Evolutionary conservation across 169 alveolate species (phyloP).

Genomic region (Fabrea salina): DNA sequence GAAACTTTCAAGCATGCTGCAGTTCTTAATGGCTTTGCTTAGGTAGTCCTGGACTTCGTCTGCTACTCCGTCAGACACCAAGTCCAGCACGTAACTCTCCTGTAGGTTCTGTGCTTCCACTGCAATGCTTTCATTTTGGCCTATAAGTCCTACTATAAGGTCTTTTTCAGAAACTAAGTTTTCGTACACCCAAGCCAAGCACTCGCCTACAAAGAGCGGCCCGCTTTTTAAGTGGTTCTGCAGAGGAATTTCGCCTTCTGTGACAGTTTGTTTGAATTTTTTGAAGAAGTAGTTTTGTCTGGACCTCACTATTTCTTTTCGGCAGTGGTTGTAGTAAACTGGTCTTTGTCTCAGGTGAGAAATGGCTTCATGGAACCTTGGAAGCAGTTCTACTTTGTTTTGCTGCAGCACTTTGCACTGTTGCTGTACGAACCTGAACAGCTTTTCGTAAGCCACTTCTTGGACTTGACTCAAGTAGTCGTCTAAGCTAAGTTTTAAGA

Average conservation of each 20-base stretch:
- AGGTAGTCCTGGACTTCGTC: background rate
- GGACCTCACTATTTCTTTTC: background rate
- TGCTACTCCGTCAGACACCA: background rate
- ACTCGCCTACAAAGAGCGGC: background rate
- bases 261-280: background rate
- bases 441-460: conserved; percentile 4
- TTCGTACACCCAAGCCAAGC: background rate
- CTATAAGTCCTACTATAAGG: background rate
- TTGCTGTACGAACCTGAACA: conserved; percentile 4
- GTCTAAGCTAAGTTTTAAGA: background rate
- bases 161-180: background rate
- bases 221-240: background rate
- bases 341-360: background rate
- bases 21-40: background rate
- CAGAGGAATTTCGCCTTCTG: background rate
- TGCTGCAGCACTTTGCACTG: background rate
- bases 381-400: background rate
- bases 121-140: background rate
- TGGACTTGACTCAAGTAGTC: background rate
- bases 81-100: background rate
- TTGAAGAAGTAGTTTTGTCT: background rate
- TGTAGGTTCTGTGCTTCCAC: background rate
- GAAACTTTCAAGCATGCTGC: background rate
- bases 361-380: background rate
- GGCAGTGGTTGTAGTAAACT: conserved; percentile 5